phyloP scores from a whole-genome alignment of 768 basidiomycete genomes.

The Suillus discolor region DNA sequence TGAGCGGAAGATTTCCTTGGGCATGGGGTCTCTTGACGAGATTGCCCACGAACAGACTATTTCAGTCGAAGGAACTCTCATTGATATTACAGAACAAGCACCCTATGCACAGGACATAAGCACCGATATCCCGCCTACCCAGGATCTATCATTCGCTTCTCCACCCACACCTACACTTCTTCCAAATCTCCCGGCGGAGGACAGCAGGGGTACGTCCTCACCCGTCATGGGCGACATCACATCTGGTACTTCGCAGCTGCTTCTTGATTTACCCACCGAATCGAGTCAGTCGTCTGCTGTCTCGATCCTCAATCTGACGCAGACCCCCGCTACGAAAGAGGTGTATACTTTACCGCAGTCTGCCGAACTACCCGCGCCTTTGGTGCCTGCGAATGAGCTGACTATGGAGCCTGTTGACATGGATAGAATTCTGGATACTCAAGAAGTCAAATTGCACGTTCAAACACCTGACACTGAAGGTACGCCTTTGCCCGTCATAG shows the following conservation, averaged over 20 bases:
- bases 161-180: background rate
- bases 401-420: background rate
- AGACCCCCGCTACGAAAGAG: background rate
- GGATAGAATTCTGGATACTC: background rate
- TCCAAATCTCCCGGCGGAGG: background rate
- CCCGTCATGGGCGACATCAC: background rate
- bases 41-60: background rate
- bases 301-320: background rate
- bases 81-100: background rate
- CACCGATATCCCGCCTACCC: background rate
- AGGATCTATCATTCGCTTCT: background rate
- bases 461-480: background rate
- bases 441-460: background rate
- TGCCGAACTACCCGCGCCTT: background rate
- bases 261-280: background rate
- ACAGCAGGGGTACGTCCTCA: background rate
- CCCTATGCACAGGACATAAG: background rate
- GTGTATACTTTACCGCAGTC: background rate
- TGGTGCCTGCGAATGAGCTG: background rate
- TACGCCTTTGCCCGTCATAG: background rate
- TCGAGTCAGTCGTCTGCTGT: background rate
- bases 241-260: background rate
- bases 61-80: background rate
- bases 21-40: background rate
- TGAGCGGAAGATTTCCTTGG: slow-evolving; percentile 10